Evolutionary conservation across 2,329 filamentous ascomycete species (phyloP), one percentile per base, ranked within the genome.

Genomic region (Fusarium albidum): DNA sequence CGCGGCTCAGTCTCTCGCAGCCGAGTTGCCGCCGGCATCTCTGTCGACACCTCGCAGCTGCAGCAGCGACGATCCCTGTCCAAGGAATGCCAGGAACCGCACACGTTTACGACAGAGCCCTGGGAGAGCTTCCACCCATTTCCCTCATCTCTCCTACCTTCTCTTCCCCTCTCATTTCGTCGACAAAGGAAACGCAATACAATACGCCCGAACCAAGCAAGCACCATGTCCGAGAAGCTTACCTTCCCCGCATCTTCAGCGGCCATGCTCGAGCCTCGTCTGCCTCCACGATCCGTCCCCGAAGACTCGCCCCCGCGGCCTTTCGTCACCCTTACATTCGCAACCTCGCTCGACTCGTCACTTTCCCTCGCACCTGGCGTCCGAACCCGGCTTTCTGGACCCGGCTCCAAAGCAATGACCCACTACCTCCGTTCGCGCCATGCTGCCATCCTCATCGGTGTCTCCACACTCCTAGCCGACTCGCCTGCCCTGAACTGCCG

Each of bases 381-480:
- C n/a, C 90, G 89, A 61, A 98, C 94, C 3, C 79, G 83, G 0
- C 83, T 98, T 12, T 98, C 94, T 2, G 93, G 93, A 4, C 84
- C 89, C 0, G 81, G 87, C 59, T 91, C 91, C 31, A 96, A 96
- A 73, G 84, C 90, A 46, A 96, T 98, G 91, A 97, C 94, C 0
- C 94, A 98, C 73, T 91, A 90, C 70, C 83, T 98, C 25, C 90
- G 94, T 66, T 87, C 88, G 11, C 83, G 82, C 13, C 92, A 98
- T 74, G 86, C 90, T 58, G 92, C 91, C 32, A 96, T 97, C 63
- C 80, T 96, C 18, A 80, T 98, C 27, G 94, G 94, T 17, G 91
- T 89, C 5, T 89, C 89, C 3, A 98, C 94, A 1, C 90, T 92
- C 8, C 78, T 91, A 21, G 89, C 91, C 15, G 94, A 98, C 71